Evolutionary conservation across 2,329 filamentous ascomycete genomes (phyloP).

Genomic region (Trichoderma gracile): DNA sequence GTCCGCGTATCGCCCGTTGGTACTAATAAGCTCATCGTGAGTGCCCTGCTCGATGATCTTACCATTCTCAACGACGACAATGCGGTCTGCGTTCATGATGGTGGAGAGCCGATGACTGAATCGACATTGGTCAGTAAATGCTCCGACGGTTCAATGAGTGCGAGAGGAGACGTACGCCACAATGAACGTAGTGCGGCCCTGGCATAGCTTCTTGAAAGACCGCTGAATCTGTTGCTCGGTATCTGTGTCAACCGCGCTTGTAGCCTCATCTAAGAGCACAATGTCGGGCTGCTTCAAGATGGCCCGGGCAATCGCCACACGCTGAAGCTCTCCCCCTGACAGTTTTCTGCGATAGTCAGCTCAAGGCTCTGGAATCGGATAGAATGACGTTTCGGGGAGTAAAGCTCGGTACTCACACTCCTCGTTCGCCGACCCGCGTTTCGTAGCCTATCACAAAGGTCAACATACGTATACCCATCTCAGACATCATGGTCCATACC

Average conservation of each 20-base stretch:
- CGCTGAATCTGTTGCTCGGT: conserved; percentile 68
- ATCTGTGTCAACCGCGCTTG: conserved; percentile 72
- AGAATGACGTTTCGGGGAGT: not conserved
- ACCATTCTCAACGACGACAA: conserved; percentile 65
- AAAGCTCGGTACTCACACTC: conserved; percentile 42
- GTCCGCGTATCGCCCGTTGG: conserved; percentile 62
- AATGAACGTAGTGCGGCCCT: conserved; percentile 65
- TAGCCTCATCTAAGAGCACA: conserved; percentile 76
- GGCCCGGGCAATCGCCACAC: conserved; percentile 68
- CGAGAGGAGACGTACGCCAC: conserved; percentile 54
- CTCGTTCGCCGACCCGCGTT: conserved; percentile 53
- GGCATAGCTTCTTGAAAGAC: conserved; percentile 58
- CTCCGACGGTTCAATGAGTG: too few species aligned
- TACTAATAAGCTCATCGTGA: conserved; percentile 58
- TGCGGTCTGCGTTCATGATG: conserved; percentile 67
- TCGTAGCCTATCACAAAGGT: conserved; percentile 46
- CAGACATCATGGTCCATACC: conserved; percentile 35
- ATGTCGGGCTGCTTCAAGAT: conserved; percentile 74
- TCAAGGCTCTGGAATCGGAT: too few species aligned
- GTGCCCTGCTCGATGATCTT: conserved; percentile 63
- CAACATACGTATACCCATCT: not conserved
- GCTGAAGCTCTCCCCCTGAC: conserved; percentile 66
- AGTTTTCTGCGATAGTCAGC: conserved; percentile 51
- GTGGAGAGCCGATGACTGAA: conserved; percentile 67
- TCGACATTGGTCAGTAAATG: not conserved